Evolutionary conservation across 306 rosid genomes (phyloP).

Genomic region (Myrica gale): DNA sequence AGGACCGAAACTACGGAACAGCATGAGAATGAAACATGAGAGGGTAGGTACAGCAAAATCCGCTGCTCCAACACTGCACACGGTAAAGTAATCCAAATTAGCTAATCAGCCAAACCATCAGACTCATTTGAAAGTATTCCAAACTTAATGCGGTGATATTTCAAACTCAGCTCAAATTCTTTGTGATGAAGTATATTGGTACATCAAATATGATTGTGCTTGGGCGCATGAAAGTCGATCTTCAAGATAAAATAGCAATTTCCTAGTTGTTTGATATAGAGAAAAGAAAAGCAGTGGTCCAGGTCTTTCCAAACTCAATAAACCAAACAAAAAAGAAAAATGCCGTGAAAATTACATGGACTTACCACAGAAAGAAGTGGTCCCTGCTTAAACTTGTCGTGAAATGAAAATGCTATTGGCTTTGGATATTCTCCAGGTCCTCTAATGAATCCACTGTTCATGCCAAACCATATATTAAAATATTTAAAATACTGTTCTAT

Average conservation of each 20-base stretch:
- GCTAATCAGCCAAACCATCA: conserved; percentile 2
- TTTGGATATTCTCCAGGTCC: conserved; percentile 91
- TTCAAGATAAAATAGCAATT: not conserved
- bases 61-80: conserved; percentile 95
- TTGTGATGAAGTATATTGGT: too few species aligned
- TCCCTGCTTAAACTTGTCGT: conserved; percentile 85
- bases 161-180: too few species aligned
- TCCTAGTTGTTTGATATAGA: not conserved
- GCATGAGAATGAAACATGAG: conserved; percentile 74
- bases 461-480: conserved; percentile 13
- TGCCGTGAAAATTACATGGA: conserved; percentile 12
- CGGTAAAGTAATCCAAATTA: not conserved
- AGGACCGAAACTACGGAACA: conserved; percentile 37
- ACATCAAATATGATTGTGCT: not conserved
- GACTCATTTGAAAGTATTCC: not conserved
- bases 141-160: too few species aligned
- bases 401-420: conserved; percentile 75
- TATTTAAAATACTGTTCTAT: not conserved
- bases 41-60: conserved; percentile 93
- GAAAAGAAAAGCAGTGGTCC: not conserved
- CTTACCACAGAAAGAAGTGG: conserved; percentile 92
- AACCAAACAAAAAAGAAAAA: not conserved
- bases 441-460: conserved; percentile 85
- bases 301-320: not conserved
- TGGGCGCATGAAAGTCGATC: not conserved